Evolutionary conservation across 1,284 basidiomycete species (phyloP), one percentile per base, ranked within the genome.

Genomic region (Volvariella surrecta): DNA sequence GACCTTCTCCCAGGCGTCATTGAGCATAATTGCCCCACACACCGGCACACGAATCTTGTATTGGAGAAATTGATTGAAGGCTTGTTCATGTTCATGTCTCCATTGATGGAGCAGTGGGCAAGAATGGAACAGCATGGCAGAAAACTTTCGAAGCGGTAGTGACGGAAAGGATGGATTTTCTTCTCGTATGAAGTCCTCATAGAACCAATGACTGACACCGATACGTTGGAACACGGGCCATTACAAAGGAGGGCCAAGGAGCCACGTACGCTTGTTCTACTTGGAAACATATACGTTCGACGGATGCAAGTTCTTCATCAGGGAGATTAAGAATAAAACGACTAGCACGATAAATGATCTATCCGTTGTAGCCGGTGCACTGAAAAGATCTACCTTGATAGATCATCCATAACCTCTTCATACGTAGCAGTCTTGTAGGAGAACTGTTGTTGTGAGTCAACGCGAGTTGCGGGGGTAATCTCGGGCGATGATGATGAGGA

Each of bases 31-130:
- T 15, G 89, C 93, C 43, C 96, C 96, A 55, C 96, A 99, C n/a
- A 98, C 95, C 9, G 96, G 96, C 2, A 99, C 96, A 55, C 91
- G 76, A 30, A 88, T 92, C 73, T 99, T 99, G 69, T 99, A 99
- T 53, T 85, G 74, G 85, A 95, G 86, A 63, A 93, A 94, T 40
- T 74, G 77, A 53, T 79, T 75, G 63, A 89, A 90, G 7, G 83
- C 81, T 55, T 82, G 73, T 55, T 89, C 88, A 54, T 89, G 85
- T 58, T 86, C 82, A 53, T 80, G 67, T 52, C 79, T 80, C 80
- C 83, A 88, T 53, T 83, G 82, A 48, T 82, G 79, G 20, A 93
- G 68, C 35, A 91, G 63, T 6, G 89, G 87, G 58, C 87, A 92
- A 40, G 81, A 76, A 50, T 79, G 76, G 62, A 97, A 93, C 54